A percentile compares a stretch with the other conserved stretches of the same genome.
These are phyloP conservation scores for Penicillium sp. DNA, from an alignment of 2,329 filamentous ascomycete genomes.

Conservation along the genomic window DNA sequence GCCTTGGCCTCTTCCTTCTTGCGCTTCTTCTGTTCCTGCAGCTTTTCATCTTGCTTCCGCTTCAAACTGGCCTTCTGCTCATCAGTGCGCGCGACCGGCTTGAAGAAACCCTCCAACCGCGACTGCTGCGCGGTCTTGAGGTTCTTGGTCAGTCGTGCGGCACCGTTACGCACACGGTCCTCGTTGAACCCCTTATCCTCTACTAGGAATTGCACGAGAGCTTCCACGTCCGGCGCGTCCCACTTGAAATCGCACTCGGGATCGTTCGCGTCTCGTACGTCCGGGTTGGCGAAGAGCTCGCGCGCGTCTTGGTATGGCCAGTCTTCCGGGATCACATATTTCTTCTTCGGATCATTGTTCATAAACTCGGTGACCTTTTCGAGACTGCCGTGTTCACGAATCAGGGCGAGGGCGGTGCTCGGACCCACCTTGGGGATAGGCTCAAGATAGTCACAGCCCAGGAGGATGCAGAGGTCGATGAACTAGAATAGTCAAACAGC, in stretches of 20 bases:
- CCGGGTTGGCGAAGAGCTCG: constrained; percentile 86
- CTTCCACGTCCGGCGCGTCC: constrained; percentile 90
- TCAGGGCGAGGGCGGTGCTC: constrained; percentile 87
- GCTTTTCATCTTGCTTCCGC: constrained; percentile 90
- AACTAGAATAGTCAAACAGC: constrained; percentile 62
- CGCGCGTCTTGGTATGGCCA: constrained; percentile 95
- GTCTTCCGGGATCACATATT: constrained; percentile 87
- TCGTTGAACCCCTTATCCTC: constrained; percentile 96
- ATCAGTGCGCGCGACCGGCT: constrained; percentile 83
- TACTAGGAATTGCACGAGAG: constrained; percentile 85
- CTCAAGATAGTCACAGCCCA: constrained; percentile 97
- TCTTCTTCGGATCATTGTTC: constrained; percentile 73
- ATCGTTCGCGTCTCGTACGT: constrained; percentile 81
- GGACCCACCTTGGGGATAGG: constrained; percentile 94
- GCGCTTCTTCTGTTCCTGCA: constrained; percentile 93
- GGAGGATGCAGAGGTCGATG: constrained; percentile 94
- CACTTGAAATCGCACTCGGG: constrained; percentile 96
- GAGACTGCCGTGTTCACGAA: constrained; percentile 85
- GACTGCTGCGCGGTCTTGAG: constrained; percentile 89
- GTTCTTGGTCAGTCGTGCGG: constrained; percentile 81
- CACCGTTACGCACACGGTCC: constrained; percentile 82
- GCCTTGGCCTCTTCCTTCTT: constrained; percentile 92
- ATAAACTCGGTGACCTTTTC: constrained; percentile 85
- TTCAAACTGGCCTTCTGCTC: constrained; percentile 83
- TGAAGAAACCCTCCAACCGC: constrained; percentile 95